Evolutionary conservation across 495 filamentous ascomycete genomes (phyloP).

Genomic region (Lepidopterella palustris): DNA sequence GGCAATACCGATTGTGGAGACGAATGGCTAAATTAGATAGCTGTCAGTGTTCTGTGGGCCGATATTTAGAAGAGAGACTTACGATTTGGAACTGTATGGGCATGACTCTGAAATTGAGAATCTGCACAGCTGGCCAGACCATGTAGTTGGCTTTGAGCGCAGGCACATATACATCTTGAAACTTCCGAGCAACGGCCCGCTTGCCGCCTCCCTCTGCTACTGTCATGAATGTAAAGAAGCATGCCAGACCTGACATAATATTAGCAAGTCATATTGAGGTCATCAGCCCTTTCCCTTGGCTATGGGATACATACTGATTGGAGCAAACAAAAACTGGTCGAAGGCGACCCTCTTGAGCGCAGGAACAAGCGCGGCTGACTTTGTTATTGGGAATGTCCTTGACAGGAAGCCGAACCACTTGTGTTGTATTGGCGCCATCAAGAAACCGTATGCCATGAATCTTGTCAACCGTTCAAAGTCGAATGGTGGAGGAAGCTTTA

Average conservation of each 20-base stretch:
- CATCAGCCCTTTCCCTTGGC: background rate
- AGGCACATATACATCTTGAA: constrained; percentile 87
- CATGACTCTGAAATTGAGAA: constrained; percentile 92
- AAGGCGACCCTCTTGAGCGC: constrained; percentile 84
- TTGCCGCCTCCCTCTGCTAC: constrained; percentile 87
- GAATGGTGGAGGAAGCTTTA: constrained; percentile 67
- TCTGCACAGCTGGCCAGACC: constrained; percentile 93
- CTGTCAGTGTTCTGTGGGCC: background rate
- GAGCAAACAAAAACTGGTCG: constrained; percentile 95
- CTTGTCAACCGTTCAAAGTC: constrained; percentile 89
- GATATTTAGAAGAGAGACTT: constrained; percentile 39
- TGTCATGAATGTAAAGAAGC: constrained; percentile 96
- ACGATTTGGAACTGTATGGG: constrained; percentile 97
- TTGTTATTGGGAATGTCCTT: constrained; percentile 76
- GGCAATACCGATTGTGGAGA: constrained; percentile 91
- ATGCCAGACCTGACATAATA: constrained; percentile 55
- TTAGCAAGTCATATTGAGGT: constrained; percentile 17
- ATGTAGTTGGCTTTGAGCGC: constrained; percentile 94
- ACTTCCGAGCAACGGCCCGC: constrained; percentile 72
- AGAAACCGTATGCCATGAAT: constrained; percentile 95
- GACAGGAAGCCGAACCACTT: constrained; percentile 91
- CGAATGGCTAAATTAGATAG: constrained; percentile 66
- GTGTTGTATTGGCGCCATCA: constrained; percentile 94
- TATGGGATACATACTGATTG: constrained; percentile 56
- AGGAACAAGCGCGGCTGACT: constrained; percentile 62